Evolutionary conservation across 805 yeast genomes (phyloP), one percentile per base, ranked within the genome.

Genomic region (Candida alai): DNA sequence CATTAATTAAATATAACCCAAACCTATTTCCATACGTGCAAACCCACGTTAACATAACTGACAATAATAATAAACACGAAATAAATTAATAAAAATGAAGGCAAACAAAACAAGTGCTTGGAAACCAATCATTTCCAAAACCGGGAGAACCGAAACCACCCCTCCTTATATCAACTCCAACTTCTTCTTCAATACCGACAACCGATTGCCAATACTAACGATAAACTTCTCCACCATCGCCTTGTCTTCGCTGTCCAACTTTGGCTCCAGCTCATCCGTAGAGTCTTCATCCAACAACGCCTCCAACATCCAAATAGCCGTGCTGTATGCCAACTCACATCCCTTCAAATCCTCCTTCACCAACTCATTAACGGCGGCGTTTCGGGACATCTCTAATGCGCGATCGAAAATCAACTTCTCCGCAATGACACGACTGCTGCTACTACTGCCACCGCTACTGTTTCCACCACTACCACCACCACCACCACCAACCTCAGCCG

Each of bases 231-330:
- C 86, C 32, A 90, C 86, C 58, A 84, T 81, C 28, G 69, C 74
- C 33, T 65, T 65, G 56, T 90, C 97, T 32, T 80, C 86, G 4
- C 66, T 73, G 49, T 85, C 94, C 39, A 89, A 64, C 40, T 56
- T 70, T 4, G 36, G 43, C 8, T 39, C 26, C 4, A 19, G 20
- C 8, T 53, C 50, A 17, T 54, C 51, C 20, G 29, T 23, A 3
- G 35, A 31, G 12, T 42, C 41, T 16, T 65, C 66, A 12, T 60
- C 68, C 35, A 88, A 58, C 18, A 90, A 64, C 1, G 96, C 87
- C 52, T 87, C 94, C 50, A 90, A 65, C 96, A 90, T 87, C 97
- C 97, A 90, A 34, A 90, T 76, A 0, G 96, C 80, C 0, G 96
- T 86, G 4, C 94, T 85, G 55, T 90, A 90, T 6, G 90, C 84